Evolutionary conservation across 129 eudicot genomes (phyloP).

Genomic region (Ambrosia artemisiifolia): DNA sequence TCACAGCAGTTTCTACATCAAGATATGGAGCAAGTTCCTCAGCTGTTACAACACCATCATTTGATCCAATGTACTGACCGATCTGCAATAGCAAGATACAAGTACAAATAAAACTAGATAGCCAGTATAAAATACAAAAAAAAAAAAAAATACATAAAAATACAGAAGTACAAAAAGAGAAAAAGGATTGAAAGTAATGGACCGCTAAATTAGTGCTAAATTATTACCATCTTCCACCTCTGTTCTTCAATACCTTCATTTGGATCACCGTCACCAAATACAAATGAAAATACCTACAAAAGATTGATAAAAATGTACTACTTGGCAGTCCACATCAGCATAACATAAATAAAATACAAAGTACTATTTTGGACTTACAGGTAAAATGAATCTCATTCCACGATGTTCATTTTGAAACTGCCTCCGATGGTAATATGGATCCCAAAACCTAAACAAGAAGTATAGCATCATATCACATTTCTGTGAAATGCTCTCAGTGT

Average conservation of each 20-base stretch:
- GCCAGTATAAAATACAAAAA: background rate
- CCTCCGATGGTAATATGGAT: constrained; percentile 79
- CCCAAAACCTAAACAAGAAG: constrained; percentile 70
- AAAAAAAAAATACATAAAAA: background rate
- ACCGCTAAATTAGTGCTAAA: constrained; percentile 61
- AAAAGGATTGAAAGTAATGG: constrained; percentile 32
- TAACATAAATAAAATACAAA: constrained; percentile 5
- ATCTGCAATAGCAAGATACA: constrained; percentile 45
- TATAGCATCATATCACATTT: constrained; percentile 5
- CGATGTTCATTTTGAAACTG: constrained; percentile 33
- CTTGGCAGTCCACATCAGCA: constrained; percentile 16
- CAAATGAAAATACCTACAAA: constrained; percentile 88
- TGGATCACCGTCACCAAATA: constrained; percentile 99
- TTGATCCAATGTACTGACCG: constrained; percentile 74
- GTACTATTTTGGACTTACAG: constrained; percentile 43
- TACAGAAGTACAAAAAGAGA: background rate
- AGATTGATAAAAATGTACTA: constrained; percentile 10
- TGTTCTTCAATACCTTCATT: constrained; percentile 97
- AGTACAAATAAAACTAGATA: background rate
- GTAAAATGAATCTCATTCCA: constrained; percentile 73
- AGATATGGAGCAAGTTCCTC: constrained; percentile 99
- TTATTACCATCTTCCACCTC: constrained; percentile 98
- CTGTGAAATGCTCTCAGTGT: constrained; percentile 4
- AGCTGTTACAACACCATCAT: constrained; percentile 91
- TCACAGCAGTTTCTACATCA: constrained; percentile 60